Conservation (phyloP, 768 basidiomycete species). For the Krasilnikovozyma curviuscula region DNA sequence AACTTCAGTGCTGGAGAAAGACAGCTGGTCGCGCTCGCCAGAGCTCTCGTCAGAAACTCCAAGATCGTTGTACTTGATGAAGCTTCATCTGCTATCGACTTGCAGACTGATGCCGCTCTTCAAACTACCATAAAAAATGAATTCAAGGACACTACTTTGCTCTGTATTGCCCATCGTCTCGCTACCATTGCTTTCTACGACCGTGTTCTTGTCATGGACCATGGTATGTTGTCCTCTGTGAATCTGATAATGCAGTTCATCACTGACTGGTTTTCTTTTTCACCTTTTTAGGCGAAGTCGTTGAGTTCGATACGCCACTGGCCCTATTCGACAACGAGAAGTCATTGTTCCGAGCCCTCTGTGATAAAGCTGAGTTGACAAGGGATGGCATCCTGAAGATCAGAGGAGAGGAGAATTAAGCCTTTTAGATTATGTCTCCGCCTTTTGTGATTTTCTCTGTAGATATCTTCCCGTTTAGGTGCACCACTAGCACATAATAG, state of each 20-base stretch:
- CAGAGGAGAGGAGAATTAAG: too few relatives aligned
- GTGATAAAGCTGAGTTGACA: too few relatives aligned
- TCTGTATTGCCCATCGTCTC: constrained; percentile 64
- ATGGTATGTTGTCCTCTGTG: too few relatives aligned
- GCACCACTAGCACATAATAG: too few relatives aligned
- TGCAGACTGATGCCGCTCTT: constrained; percentile 16
- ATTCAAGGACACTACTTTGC: constrained; percentile 64
- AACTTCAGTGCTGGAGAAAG: constrained; percentile 11
- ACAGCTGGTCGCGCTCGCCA: constrained; percentile 8
- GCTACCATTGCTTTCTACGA: constrained; percentile 3
- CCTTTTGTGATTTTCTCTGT: too few relatives aligned
- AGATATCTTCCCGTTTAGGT: too few relatives aligned
- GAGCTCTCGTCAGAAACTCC: constrained; percentile 52
- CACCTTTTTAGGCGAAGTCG: too few relatives aligned
- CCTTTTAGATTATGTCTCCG: too few relatives aligned
- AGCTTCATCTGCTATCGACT: constrained; percentile 77
- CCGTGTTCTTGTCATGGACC: constrained; percentile 7
- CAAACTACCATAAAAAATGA: constrained; percentile 30
- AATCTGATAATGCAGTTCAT: too few relatives aligned
- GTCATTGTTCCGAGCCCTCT: constrained; percentile 1
- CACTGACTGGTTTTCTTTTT: too few relatives aligned
- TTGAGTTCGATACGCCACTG: constrained; percentile 4
- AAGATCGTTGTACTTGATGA: constrained; percentile 49
- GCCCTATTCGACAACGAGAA: constrained; percentile 3
- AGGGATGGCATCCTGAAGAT: too few relatives aligned